Conservation (phyloP, 2,329 filamentous ascomycete genomes). For the Niveomyces coronatus region DNA sequence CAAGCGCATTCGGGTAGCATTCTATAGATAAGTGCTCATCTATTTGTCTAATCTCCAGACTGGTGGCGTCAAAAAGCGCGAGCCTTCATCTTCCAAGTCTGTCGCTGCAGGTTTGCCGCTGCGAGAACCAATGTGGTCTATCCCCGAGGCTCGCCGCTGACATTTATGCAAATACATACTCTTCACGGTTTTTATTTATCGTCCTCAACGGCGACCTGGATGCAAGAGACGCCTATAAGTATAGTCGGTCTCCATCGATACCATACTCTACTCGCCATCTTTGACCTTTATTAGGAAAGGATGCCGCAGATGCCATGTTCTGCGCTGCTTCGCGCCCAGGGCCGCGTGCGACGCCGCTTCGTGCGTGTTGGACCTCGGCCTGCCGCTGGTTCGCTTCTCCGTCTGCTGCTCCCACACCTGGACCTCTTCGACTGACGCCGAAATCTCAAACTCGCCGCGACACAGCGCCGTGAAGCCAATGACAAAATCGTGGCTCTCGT, state of each 20-base stretch:
- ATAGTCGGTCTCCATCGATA: not conserved
- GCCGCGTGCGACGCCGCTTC: slow-evolving; percentile 45
- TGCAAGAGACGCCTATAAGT: too few relatives aligned
- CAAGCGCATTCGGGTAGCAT: too few relatives aligned
- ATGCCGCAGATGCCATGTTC: slow-evolving; percentile 54
- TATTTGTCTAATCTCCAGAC: too few relatives aligned
- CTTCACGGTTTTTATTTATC: too few relatives aligned
- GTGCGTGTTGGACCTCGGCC: slow-evolving; percentile 42
- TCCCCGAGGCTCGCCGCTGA: too few relatives aligned
- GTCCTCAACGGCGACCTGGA: too few relatives aligned
- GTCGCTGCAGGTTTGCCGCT: too few relatives aligned
- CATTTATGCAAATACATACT: too few relatives aligned
- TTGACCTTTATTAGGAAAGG: slow-evolving; percentile 44
- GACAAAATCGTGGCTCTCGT: slow-evolving; percentile 47
- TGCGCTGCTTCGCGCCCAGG: slow-evolving; percentile 48
- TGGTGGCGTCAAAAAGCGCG: too few relatives aligned
- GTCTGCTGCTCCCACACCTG: slow-evolving; percentile 36
- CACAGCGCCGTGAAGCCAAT: slow-evolving; percentile 68
- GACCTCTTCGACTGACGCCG: slow-evolving; percentile 72
- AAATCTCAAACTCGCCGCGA: slow-evolving; percentile 72
- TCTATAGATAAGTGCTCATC: too few relatives aligned
- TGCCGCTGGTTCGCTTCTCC: slow-evolving; percentile 17
- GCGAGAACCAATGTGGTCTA: too few relatives aligned
- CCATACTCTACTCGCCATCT: slow-evolving; percentile 25
- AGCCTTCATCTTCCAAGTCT: too few relatives aligned